A percentile compares a stretch with the other conserved stretches of the same genome.
These are phyloP conservation scores for Extremus antarcticus DNA, from an alignment of 495 filamentous ascomycete species.

Conservation along the genomic window DNA sequence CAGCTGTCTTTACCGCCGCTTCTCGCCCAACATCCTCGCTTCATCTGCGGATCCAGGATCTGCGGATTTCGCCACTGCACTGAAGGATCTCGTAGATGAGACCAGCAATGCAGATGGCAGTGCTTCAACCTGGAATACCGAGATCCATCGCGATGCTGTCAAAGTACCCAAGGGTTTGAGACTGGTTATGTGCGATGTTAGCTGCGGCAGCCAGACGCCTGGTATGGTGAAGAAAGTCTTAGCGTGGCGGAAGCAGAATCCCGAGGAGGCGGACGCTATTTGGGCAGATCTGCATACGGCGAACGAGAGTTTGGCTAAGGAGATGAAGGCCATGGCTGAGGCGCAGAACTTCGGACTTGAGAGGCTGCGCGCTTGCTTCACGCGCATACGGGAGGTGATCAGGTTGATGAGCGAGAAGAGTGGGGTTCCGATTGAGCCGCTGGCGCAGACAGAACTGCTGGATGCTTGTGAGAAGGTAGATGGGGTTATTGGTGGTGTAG, in stretches of 20 bases:
- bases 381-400: conserved; percentile 49
- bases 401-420: conserved; percentile 62
- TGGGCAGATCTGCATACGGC: conserved; percentile 63
- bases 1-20: conserved; percentile 78
- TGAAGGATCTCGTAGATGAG: conserved; percentile 57
- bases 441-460: conserved; percentile 70
- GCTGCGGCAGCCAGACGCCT: conserved; percentile 86
- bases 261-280: conserved; percentile 51
- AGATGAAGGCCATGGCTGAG: conserved; percentile 29
- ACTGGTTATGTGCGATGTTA: conserved; percentile 88
- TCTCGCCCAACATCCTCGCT: conserved; percentile 67
- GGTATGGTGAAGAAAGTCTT: conserved; percentile 90
- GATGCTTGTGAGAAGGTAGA: conserved; percentile 60
- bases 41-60: conserved; percentile 51
- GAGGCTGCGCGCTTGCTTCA: conserved; percentile 31
- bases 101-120: conserved; percentile 27
- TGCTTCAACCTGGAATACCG: conserved; percentile 58
- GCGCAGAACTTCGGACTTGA: conserved; percentile 24
- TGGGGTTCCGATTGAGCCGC: conserved; percentile 83
- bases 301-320: conserved; percentile 59
- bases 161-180: conserved; percentile 54
- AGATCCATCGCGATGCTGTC: conserved; percentile 53
- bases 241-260: conserved; percentile 62
- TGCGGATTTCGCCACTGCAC: conserved; percentile 50
- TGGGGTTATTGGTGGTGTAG: conserved; percentile 83